Evolutionary conservation across 2,329 filamentous ascomycete species (phyloP).

Genomic region (Cladosporium velox): DNA sequence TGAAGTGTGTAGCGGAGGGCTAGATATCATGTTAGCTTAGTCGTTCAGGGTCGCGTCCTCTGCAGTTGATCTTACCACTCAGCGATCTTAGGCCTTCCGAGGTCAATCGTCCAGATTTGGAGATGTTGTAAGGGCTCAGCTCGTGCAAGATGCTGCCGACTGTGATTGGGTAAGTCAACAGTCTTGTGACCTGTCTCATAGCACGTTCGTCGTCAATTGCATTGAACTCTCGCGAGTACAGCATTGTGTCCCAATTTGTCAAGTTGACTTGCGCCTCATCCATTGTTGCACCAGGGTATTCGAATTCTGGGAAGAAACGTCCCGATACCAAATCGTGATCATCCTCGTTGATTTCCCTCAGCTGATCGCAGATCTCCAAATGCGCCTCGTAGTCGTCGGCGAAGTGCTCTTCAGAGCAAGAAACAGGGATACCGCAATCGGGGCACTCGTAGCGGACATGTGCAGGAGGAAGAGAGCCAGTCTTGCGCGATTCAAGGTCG

Average conservation of each 20-base stretch:
- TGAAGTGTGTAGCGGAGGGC: slow-evolving; percentile 92
- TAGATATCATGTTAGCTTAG: slow-evolving; percentile 38
- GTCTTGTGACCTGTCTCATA: slow-evolving; percentile 87
- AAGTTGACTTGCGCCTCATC: slow-evolving; percentile 94
- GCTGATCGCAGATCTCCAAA: slow-evolving; percentile 85
- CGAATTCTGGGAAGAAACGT: slow-evolving; percentile 88
- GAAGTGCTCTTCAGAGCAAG: slow-evolving; percentile 94
- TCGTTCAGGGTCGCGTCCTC: background rate
- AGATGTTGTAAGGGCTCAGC: slow-evolving; percentile 85
- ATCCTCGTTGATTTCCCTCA: slow-evolving; percentile 94
- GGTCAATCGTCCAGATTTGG: slow-evolving; percentile 73
- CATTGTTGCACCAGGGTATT: slow-evolving; percentile 84
- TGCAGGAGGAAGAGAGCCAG: slow-evolving; percentile 64
- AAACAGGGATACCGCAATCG: slow-evolving; percentile 90
- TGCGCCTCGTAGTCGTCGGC: slow-evolving; percentile 93
- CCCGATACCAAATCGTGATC: slow-evolving; percentile 93
- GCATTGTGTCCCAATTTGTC: slow-evolving; percentile 97
- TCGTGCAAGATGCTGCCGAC: slow-evolving; percentile 92
- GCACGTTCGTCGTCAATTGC: slow-evolving; percentile 88
- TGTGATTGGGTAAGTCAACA: slow-evolving; percentile 92
- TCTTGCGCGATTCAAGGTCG: slow-evolving; percentile 64
- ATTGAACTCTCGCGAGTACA: slow-evolving; percentile 88
- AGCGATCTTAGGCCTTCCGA: slow-evolving; percentile 90
- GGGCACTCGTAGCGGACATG: slow-evolving; percentile 94
- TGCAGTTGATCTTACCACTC: slow-evolving; percentile 64